These are phyloP conservation scores for Cercospora citrullina DNA, from an alignment of 2,329 filamentous ascomycete species.

Conservation along the genomic window DNA sequence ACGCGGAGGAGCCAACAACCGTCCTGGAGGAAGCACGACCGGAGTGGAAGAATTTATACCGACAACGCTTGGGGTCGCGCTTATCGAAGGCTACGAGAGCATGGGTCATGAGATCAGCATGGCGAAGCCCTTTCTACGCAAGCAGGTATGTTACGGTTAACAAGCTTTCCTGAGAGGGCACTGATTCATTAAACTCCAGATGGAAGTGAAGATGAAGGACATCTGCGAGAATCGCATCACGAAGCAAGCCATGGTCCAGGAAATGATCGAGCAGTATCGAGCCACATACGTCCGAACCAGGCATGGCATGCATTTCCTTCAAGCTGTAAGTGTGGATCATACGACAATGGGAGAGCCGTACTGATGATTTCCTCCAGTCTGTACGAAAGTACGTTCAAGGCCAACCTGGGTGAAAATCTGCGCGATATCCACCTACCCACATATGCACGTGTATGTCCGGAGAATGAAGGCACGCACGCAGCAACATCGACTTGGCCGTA, in stretches of 20 bases:
- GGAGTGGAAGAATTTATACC: slow-evolving; percentile 85
- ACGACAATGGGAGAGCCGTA: slow-evolving; percentile 6
- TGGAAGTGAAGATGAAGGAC: slow-evolving; percentile 95
- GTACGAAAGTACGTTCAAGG: slow-evolving; percentile 13
- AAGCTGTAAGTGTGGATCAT: slow-evolving; percentile 46
- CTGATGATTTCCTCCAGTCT: slow-evolving; percentile 12
- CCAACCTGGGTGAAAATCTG: background rate
- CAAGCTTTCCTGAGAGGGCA: background rate
- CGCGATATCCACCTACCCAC: background rate
- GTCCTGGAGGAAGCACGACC: slow-evolving; percentile 48
- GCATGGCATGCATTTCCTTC: slow-evolving; percentile 67
- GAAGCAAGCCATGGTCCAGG: slow-evolving; percentile 70
- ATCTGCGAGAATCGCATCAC: slow-evolving; percentile 87
- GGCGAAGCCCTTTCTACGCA: slow-evolving; percentile 91
- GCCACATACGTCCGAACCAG: slow-evolving; percentile 81
- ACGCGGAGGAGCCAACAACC: slow-evolving; percentile 51
- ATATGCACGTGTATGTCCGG: background rate
- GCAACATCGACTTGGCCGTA: background rate
- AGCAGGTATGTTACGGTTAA: slow-evolving; percentile 59
- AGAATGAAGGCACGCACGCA: background rate
- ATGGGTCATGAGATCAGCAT: slow-evolving; percentile 92
- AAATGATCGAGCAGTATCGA: slow-evolving; percentile 84
- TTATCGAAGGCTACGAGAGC: slow-evolving; percentile 91
- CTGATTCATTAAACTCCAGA: slow-evolving; percentile 46
- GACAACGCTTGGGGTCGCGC: slow-evolving; percentile 82